Evolutionary conservation across 441 rosid species (phyloP), one percentile per base, ranked within the genome.

Genomic region (Metrosideros polymorpha): DNA sequence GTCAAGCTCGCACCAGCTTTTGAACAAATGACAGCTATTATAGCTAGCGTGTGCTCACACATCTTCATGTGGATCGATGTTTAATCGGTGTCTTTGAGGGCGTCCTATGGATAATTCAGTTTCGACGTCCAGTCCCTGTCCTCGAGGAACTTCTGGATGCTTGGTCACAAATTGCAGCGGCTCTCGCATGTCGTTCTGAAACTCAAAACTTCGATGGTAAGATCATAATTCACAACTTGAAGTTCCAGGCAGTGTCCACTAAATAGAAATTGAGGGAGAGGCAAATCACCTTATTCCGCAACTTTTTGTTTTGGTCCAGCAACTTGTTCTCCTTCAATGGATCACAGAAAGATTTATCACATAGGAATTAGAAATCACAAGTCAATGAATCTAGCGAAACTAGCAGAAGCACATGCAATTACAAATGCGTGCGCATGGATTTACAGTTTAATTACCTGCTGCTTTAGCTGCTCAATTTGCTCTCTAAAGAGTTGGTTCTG

Each of bases 401-500:
- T 29, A 77, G 39, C 25, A 55, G 54, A 77, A 22, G 52, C 42
- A 51, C 17, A 47, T 43, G 77, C 32, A 9, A 52, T 61, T 15
- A 24, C 82, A 39, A 9, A 7, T 3, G 25, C 18, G 66, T 82
- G 30, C 7, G 1, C 39, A 56, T 6, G 66, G 32, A 77, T 82
- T 66, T 63, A 90, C 91, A 88, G 95, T 52, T 52, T 91, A 42
- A 55, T 84, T 92, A 97, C 99, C 96, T 92, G 92, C 66, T 87
- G 90, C 86, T 89, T 95, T 45, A 97, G 92, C 90, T 89, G 94
- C 91, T 93, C 93, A 55, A 96, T 93, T 85, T 91, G 93, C 86
- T 93, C 96, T 30, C 59, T 89, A 39, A 93, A 84, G 29, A 95
- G 85, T 84, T 92, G 95, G 75, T 84, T 91, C 98, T 97, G 98